A percentile compares a stretch with the other conserved stretches of the same genome.
Evolutionary conservation across 2,329 filamentous ascomycete genomes (phyloP).

Genomic region (Aspergillus sp.): DNA sequence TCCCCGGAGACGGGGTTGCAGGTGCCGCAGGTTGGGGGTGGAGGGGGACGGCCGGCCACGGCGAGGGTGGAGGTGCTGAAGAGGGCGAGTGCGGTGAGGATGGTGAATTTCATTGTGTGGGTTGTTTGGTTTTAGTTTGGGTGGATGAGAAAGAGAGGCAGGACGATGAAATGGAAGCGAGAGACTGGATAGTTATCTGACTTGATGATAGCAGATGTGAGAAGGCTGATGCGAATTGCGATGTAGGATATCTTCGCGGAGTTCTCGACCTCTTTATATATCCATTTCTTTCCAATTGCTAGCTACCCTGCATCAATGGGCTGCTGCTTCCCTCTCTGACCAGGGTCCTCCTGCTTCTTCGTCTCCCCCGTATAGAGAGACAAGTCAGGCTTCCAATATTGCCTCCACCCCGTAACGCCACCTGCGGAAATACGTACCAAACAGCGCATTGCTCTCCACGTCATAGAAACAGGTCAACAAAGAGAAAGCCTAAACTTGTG

Average conservation of each 20-base stretch:
- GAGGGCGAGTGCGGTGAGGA: slow-evolving; percentile 24
- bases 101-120: slow-evolving; percentile 29
- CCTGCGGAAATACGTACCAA: not conserved
- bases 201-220: no score
- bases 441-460: not conserved
- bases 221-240: not conserved
- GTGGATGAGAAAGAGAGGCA: not conserved
- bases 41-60: slow-evolving; percentile 14
- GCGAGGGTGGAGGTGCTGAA: slow-evolving; percentile 25
- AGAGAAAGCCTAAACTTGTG: not conserved
- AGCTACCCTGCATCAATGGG: not conserved
- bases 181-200: not conserved
- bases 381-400: not conserved
- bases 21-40: slow-evolving; percentile 31
- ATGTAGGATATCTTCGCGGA: not conserved
- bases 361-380: not conserved
- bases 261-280: not conserved
- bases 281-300: not conserved
- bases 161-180: not conserved
- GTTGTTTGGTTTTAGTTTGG: not conserved
- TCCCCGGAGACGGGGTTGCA: slow-evolving; percentile 42
- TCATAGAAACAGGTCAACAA: not conserved
- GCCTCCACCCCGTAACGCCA: not conserved
- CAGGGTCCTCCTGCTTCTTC: no score
- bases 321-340: not conserved